A percentile compares a stretch with the other conserved stretches of the same genome.
phyloP scores from a whole-genome alignment of 805 yeast species.

The Suhomyces vadensis region DNA sequence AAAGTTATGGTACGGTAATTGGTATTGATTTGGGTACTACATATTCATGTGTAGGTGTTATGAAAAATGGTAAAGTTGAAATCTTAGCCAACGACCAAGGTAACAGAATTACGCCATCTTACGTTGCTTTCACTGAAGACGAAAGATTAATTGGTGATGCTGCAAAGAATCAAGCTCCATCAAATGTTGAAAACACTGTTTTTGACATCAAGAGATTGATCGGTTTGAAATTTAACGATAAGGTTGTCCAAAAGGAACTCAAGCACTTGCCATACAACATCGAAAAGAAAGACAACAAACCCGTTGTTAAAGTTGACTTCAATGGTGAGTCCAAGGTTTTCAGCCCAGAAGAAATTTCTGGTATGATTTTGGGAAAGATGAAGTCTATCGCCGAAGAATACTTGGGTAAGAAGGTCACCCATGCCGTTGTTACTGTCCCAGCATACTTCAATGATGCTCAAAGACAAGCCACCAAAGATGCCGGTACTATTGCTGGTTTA shows the following conservation, averaged over 20 bases:
- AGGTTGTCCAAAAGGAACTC: constrained; percentile 81
- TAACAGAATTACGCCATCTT: constrained; percentile 96
- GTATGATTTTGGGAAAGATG: constrained; percentile 90
- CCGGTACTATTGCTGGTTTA: constrained; percentile 89
- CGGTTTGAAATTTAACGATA: constrained; percentile 83
- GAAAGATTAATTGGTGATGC: constrained; percentile 96
- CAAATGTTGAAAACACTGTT: constrained; percentile 88
- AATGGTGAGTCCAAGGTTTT: constrained; percentile 83
- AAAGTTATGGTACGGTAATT: constrained; percentile 62
- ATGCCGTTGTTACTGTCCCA: constrained; percentile 91
- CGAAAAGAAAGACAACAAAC: constrained; percentile 70
- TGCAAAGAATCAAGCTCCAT: constrained; percentile 96
- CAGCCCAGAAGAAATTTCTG: constrained; percentile 93
- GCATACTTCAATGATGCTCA: constrained; percentile 94
- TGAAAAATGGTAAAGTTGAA: constrained; percentile 89
- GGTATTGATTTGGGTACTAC: constrained; percentile 98
- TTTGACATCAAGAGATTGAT: constrained; percentile 91
- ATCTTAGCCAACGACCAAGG: constrained; percentile 98
- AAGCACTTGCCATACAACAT: constrained; percentile 88
- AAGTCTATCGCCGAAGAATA: constrained; percentile 79
- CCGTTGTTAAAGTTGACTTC: constrained; percentile 78
- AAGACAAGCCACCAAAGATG: constrained; percentile 92
- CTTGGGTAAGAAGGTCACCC: constrained; percentile 71
- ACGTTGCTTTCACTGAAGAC: constrained; percentile 89
- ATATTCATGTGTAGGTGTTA: constrained; percentile 95